These are phyloP conservation scores for Aureobasidium pullulans DNA, from an alignment of 2,329 filamentous ascomycete species.

Conservation along the genomic window DNA sequence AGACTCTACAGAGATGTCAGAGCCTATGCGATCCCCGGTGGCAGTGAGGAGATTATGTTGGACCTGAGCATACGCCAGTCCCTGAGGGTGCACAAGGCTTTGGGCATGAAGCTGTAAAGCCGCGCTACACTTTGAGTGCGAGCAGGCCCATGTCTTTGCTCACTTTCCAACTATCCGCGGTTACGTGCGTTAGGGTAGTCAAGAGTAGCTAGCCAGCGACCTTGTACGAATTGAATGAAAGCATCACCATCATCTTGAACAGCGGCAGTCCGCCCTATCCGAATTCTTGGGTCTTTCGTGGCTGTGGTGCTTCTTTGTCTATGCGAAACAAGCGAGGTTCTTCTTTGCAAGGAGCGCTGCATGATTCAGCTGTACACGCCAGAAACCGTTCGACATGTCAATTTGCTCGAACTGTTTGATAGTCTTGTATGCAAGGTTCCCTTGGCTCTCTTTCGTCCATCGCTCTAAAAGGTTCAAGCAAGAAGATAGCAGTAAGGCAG, in stretches of 20 bases:
- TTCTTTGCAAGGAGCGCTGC: not conserved
- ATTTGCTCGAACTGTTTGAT: not conserved
- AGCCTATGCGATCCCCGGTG: slow-evolving; percentile 90
- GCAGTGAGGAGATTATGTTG: slow-evolving; percentile 96
- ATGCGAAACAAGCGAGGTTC: not conserved
- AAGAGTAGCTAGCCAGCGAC: not conserved
- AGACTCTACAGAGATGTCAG: slow-evolving; percentile 88
- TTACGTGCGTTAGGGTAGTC: not conserved
- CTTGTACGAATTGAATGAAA: not conserved
- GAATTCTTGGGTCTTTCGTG: not conserved
- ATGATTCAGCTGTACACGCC: not conserved
- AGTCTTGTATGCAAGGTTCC: not conserved
- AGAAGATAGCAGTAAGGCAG: no score
- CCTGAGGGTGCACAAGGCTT: slow-evolving; percentile 75
- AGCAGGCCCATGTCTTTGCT: not conserved
- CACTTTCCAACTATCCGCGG: not conserved
- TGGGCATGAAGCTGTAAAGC: slow-evolving; percentile 91
- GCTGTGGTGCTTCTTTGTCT: not conserved
- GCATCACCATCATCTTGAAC: not conserved
- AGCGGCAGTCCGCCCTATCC: not conserved
- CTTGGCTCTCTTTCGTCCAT: not conserved
- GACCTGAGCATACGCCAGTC: slow-evolving; percentile 91
- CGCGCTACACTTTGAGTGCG: not conserved
- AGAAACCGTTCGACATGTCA: not conserved
- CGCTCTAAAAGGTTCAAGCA: no score